Evolutionary conservation across 2,329 filamentous ascomycete species (phyloP), one percentile per base, ranked within the genome.

Genomic region (Ophiognomonia clavigignenti-juglandacearum): DNA sequence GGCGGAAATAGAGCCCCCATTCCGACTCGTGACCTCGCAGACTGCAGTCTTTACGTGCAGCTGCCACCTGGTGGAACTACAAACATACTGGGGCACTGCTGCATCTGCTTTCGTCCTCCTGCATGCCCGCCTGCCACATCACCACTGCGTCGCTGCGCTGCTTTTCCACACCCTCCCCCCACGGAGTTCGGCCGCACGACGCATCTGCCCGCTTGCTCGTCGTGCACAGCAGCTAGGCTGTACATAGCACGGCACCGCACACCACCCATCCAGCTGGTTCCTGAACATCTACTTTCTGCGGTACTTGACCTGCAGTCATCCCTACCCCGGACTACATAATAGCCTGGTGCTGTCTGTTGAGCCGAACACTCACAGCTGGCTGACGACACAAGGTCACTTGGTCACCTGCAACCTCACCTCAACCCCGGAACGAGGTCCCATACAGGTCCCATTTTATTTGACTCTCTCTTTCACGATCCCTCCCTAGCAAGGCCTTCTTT

Each of bases 81-180:
- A 50, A 53, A 56, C 54, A n/a, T n/a, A n/a, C n/a, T n/a, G n/a
- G 50, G 4, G 10, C 35, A 37, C 10, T 11, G 16, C 31, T 58
- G 56, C 57, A 58, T 52, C 57, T 36, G 61, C 64, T 64, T 62
- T 58, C 59, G 67, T 66, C 64, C 59, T 68, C 67, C 58, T 72
- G 70, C 70, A 72, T 70, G 35, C 63, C 61, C 58, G 58, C 59
- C 64, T 70, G 69, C 68, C 69, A 72, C 65, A 64, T 71, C 68
- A 71, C 62, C 64, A 64, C 64, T 65, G 58, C 62, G 60, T 27
- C 64, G 61, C 64, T 61, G 64, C 64, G 13, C 31, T n/a, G 60
- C 62, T n/a, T 7, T 23, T 27, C 59, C 61, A 61, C 60, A 60
- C 60, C 61, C 64, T 58, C 62, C 59, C 56, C 61, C 50, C 54